Evolutionary conservation across 495 filamentous ascomycete genomes (phyloP).

Genomic region (Aspergillus homomorphus): DNA sequence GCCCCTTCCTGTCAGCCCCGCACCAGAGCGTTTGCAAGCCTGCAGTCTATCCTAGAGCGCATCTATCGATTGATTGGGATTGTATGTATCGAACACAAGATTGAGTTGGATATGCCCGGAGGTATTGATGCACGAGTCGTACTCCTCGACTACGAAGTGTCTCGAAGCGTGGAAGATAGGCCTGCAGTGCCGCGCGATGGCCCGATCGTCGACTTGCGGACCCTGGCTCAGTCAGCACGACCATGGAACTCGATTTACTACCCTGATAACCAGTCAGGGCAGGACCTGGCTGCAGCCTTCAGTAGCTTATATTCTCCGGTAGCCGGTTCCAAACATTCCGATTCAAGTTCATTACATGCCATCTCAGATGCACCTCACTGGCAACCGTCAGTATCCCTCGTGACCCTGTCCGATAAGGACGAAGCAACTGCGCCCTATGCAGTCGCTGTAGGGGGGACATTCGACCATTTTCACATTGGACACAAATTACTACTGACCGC

Average conservation of each 20-base stretch:
- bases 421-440: slow-evolving; percentile 41
- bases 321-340: slow-evolving; percentile 14
- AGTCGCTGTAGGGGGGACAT: slow-evolving; percentile 89
- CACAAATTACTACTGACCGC: slow-evolving; percentile 92
- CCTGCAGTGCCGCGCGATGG: slow-evolving; percentile 46
- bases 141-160: slow-evolving; percentile 59
- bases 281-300: slow-evolving; percentile 34
- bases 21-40: slow-evolving; percentile 53
- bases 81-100: slow-evolving; percentile 57
- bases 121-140: slow-evolving; percentile 78
- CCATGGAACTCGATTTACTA: slow-evolving; percentile 71
- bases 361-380: slow-evolving; percentile 33
- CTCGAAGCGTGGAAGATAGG: slow-evolving; percentile 22
- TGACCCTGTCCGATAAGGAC: slow-evolving; percentile 24
- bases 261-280: slow-evolving; percentile 57
- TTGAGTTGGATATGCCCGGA: slow-evolving; percentile 62
- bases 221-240: slow-evolving; percentile 60
- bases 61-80: slow-evolving; percentile 75
- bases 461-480: slow-evolving; percentile 94
- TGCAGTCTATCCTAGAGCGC: slow-evolving; percentile 69
- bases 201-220: slow-evolving; percentile 62
- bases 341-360: slow-evolving; percentile 23
- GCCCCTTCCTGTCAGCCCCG: slow-evolving; percentile 44
- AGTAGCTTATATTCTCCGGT: slow-evolving; percentile 20
- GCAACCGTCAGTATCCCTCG: slow-evolving; percentile 19